Evolutionary conservation across 83 land plant genomes (phyloP).

Genomic region (Thuja plicata): DNA sequence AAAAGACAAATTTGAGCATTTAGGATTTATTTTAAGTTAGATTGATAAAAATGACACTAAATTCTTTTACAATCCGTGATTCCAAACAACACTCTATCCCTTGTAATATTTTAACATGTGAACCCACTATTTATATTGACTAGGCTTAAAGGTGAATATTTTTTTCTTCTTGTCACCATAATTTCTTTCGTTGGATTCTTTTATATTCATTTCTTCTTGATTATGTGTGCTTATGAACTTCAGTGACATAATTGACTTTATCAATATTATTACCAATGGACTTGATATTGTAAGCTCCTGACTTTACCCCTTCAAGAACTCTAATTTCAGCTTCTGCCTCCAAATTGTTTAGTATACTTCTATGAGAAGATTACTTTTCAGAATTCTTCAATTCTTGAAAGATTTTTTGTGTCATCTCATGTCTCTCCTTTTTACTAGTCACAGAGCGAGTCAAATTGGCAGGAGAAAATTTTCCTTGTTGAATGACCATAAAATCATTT

Average conservation of each 20-base stretch:
- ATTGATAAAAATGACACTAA: no score
- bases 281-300: neutral
- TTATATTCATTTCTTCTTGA: neutral
- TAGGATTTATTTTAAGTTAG: no score
- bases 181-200: neutral
- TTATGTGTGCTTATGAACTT: neutral
- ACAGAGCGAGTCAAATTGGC: neutral
- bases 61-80: no score
- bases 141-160: neutral
- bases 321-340: neutral
- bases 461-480: neutral
- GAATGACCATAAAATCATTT: neutral
- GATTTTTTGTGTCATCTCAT: neutral
- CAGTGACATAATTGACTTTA: neutral
- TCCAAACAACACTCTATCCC: no score
- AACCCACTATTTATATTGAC: neutral
- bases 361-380: neutral
- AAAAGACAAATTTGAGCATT: no score
- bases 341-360: neutral
- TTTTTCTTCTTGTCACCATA: neutral
- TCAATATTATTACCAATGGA: neutral
- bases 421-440: neutral
- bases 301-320: neutral
- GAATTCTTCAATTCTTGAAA: neutral
- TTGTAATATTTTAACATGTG: no score